Conservation (phyloP, 768 basidiomycete genomes). For the Lactarius indigo region DNA sequence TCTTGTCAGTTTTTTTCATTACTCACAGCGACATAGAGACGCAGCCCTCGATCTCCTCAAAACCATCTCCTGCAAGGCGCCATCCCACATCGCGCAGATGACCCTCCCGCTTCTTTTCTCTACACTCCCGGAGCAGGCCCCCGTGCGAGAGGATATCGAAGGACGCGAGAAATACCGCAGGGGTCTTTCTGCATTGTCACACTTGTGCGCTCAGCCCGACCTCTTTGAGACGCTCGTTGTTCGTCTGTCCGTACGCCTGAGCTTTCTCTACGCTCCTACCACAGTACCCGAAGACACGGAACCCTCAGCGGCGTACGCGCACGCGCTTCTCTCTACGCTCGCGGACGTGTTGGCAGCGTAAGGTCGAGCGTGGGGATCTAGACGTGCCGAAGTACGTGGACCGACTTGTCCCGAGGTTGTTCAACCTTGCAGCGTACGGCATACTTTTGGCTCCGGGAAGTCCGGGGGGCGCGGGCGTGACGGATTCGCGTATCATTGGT, state of each 20-base stretch:
- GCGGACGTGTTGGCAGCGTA: slow-evolving; percentile 54
- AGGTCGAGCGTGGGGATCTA: slow-evolving; percentile 44
- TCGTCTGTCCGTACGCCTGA: slow-evolving; percentile 72
- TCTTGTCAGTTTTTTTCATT: background rate
- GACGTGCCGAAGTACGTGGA: slow-evolving; percentile 85
- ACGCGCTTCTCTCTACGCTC: slow-evolving; percentile 74
- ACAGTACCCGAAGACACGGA: slow-evolving; percentile 44
- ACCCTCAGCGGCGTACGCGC: slow-evolving; percentile 75
- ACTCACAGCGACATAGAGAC: slow-evolving; percentile 40
- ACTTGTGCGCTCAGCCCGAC: slow-evolving; percentile 65
- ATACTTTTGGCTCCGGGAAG: slow-evolving; percentile 31
- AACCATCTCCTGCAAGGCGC: slow-evolving; percentile 53
- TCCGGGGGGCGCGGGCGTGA: slow-evolving; percentile 31
- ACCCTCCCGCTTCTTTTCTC: slow-evolving; percentile 80
- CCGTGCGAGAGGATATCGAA: slow-evolving; percentile 46
- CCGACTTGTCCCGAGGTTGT: slow-evolving; percentile 65
- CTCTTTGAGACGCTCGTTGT: slow-evolving; percentile 86
- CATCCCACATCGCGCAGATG: slow-evolving; percentile 63
- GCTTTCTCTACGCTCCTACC: slow-evolving; percentile 51
- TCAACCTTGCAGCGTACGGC: slow-evolving; percentile 54
- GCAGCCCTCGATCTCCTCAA: slow-evolving; percentile 60
- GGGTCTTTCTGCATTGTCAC: slow-evolving; percentile 62
- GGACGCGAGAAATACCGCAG: slow-evolving; percentile 67
- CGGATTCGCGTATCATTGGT: slow-evolving; percentile 53
- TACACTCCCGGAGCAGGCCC: slow-evolving; percentile 65